A percentile compares a stretch with the other conserved stretches of the same genome.
Evolutionary conservation across 2,329 filamentous ascomycete genomes (phyloP).

Genomic region (Pseudonectria buxi): DNA sequence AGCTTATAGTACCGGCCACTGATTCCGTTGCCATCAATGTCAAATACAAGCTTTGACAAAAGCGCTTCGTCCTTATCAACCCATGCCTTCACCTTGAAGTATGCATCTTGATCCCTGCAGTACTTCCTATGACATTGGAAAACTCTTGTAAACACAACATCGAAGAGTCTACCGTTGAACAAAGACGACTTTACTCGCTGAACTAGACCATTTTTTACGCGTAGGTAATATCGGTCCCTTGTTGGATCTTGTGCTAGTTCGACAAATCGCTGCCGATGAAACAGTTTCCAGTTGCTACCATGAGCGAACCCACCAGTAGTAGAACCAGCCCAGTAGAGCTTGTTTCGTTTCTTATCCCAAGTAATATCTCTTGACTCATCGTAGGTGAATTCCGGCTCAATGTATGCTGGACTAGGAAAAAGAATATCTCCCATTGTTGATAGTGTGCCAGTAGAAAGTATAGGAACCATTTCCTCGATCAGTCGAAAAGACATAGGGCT

Average conservation of each 20-base stretch:
- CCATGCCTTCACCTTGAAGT: slow-evolving; percentile 26
- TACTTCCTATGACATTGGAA: slow-evolving; percentile 35
- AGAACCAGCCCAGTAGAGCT: slow-evolving; percentile 52
- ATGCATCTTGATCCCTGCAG: slow-evolving; percentile 29
- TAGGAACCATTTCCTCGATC: slow-evolving; percentile 35
- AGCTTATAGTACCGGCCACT: slow-evolving; percentile 47
- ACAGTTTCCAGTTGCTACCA: slow-evolving; percentile 30
- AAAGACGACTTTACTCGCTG: slow-evolving; percentile 21
- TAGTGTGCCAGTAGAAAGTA: slow-evolving; percentile 38
- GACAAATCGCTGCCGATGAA: slow-evolving; percentile 44
- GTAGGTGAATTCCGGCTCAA: slow-evolving; percentile 37
- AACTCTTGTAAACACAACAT: slow-evolving; percentile 39
- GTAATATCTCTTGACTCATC: slow-evolving; percentile 30
- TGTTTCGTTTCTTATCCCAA: slow-evolving; percentile 44
- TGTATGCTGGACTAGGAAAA: slow-evolving; percentile 44
- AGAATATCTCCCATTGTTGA: slow-evolving; percentile 48
- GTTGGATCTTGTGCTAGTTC: slow-evolving; percentile 28
- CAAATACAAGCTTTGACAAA: slow-evolving; percentile 37
- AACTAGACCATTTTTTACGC: slow-evolving; percentile 11
- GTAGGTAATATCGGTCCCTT: slow-evolving; percentile 25
- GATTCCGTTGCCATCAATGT: slow-evolving; percentile 50
- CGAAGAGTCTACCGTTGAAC: slow-evolving; percentile 32
- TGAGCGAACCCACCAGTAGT: slow-evolving; percentile 41
- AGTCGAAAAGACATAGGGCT: slow-evolving; percentile 36
- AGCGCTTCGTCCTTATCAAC: slow-evolving; percentile 30